Evolutionary conservation across 495 filamentous ascomycete genomes (phyloP), one percentile per base, ranked within the genome.

Genomic region (Baudoinia panamericana): DNA sequence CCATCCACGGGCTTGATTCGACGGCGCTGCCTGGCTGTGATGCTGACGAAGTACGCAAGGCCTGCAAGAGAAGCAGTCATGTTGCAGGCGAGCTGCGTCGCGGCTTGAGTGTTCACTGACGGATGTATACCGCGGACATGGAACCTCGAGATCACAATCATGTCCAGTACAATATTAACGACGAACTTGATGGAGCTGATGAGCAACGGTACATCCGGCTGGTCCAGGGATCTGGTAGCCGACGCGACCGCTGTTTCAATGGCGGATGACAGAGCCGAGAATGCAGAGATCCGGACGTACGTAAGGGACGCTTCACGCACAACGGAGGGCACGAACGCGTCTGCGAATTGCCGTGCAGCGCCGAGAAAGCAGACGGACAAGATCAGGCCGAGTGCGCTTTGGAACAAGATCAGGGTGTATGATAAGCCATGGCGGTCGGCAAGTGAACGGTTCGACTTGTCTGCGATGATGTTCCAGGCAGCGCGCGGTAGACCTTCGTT

Each of bases 401-500:
- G 78, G 41, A 74, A 64, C 8, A 72, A 25, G 21, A 84, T 71
- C 17, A 84, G 62, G 0, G 78, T 82, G 42, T 81, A 67, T 0
- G 79, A 61, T 7, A 86, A 68, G 4, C 61, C 54, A 17, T 84
- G 53, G 0, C 80, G 69, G 6, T 70, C 63, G 5, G 56, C 22
- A 2, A 67, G 46, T 1, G 62, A 63, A 9, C 78, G 69, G 2
- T 71, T 71, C 5, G 67, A 55, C 35, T 69, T 69, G 59, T 84
- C 76, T 8, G 74, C 80, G 47, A 84, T 84, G 41, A 79, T 64
- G 12, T 76, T 58, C 74, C 75, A 84, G 5, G 78, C 68, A 0
- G 76, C 69, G 17, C 78, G 64, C 0, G 80, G 80, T 5, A 84
- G 71, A 11, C 79, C 78, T 50, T 86, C 78, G 56, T 84, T 84